Evolutionary conservation across 2,329 filamentous ascomycete species (phyloP).

Genomic region (Periglandula ipomoeae): DNA sequence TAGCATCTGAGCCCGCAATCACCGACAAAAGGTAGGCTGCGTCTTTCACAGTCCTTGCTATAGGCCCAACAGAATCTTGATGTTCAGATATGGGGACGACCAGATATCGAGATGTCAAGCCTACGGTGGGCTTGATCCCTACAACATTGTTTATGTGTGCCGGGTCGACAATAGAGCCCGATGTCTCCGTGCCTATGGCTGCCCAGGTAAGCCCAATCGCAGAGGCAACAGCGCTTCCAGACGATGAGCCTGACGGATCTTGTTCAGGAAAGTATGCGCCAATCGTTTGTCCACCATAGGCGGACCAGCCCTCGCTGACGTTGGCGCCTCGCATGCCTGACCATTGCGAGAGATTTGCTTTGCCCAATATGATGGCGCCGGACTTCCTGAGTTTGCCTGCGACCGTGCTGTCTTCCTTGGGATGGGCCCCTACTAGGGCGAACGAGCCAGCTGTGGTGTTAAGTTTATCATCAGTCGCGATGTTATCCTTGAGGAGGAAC

Average conservation of each 20-base stretch:
- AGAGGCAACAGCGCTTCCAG: conserved; percentile 51
- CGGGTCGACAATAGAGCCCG: conserved; percentile 52
- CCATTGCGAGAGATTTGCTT: conserved; percentile 57
- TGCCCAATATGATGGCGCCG: conserved; percentile 57
- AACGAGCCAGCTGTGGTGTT: conserved; percentile 56
- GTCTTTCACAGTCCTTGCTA: conserved; percentile 54
- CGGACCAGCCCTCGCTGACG: conserved; percentile 53
- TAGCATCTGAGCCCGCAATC: conserved; percentile 50
- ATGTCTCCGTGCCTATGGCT: conserved; percentile 32
- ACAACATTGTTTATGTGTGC: conserved; percentile 46
- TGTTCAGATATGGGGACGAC: conserved; percentile 56
- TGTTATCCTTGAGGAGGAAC: conserved; percentile 58
- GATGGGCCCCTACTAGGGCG: conserved; percentile 48
- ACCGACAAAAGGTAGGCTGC: conserved; percentile 50
- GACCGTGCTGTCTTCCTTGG: conserved; percentile 46
- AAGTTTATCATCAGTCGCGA: conserved; percentile 53
- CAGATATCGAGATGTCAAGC: conserved; percentile 49
- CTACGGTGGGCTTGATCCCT: conserved; percentile 59
- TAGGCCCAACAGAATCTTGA: conserved; percentile 55
- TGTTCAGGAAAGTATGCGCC: conserved; percentile 53
- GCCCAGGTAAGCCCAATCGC: conserved; percentile 11
- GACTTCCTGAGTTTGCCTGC: conserved; percentile 49
- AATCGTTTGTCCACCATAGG: conserved; percentile 52
- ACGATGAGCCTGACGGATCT: conserved; percentile 53
- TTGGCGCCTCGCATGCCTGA: conserved; percentile 51